Conservation (phyloP, 768 basidiomycete species). For the Boletellus ananas region DNA sequence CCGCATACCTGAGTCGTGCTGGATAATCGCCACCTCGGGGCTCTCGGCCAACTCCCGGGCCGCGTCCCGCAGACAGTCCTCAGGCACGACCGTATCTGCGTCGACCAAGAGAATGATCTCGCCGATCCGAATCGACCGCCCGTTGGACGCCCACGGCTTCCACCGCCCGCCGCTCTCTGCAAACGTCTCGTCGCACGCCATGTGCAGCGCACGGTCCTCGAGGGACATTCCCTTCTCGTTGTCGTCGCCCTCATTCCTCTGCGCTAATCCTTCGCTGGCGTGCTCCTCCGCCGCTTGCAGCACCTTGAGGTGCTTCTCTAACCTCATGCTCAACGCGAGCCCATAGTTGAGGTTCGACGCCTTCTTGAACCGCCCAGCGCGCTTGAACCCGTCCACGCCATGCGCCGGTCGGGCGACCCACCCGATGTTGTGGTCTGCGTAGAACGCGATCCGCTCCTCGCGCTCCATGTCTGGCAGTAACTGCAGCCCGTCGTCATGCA, state of each 20-base stretch:
- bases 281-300: slow-evolving; percentile 44
- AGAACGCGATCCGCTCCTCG: slow-evolving; percentile 47
- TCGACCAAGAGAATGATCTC: not conserved
- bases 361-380: slow-evolving; percentile 87
- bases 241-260: slow-evolving; percentile 2
- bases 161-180: slow-evolving; percentile 54
- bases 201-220: slow-evolving; percentile 68
- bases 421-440: slow-evolving; percentile 55
- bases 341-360: slow-evolving; percentile 90
- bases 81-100: not conserved
- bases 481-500: slow-evolving; percentile 63
- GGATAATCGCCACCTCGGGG: slow-evolving; percentile 72
- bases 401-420: slow-evolving; percentile 60
- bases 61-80: slow-evolving; percentile 76
- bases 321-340: slow-evolving; percentile 38
- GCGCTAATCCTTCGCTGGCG: not conserved
- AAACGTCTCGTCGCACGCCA: slow-evolving; percentile 73
- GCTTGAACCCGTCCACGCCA: slow-evolving; percentile 26
- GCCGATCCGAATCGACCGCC: slow-evolving; percentile 31
- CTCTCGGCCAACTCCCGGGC: slow-evolving; percentile 73
- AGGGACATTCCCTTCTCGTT: slow-evolving; percentile 42
- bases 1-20: slow-evolving; percentile 77
- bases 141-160: slow-evolving; percentile 77
- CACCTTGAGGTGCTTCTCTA: slow-evolving; percentile 33
- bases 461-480: slow-evolving; percentile 44